A percentile compares a stretch with the other conserved stretches of the same genome.
These are phyloP conservation scores for Trichoderma gamsii DNA, from an alignment of 495 filamentous ascomycete species.

Conservation along the genomic window DNA sequence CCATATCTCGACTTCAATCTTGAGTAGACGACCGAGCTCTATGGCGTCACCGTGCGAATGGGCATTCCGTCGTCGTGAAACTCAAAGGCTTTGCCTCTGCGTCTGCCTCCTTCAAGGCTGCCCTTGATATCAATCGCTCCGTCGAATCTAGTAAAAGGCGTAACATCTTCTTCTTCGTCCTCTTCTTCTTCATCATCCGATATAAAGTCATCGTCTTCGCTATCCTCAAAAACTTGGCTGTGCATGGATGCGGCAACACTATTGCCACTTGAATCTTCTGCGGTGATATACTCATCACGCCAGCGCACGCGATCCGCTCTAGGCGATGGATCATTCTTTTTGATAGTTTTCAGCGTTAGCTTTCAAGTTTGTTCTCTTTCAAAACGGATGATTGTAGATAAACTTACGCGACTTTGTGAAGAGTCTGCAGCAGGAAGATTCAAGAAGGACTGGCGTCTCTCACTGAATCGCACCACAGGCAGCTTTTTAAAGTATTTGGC, in stretches of 20 bases:
- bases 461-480: background rate
- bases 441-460: background rate
- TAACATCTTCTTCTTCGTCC: background rate
- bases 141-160: background rate
- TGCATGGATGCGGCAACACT: background rate
- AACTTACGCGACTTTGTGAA: background rate
- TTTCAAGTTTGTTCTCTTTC: background rate
- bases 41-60: background rate
- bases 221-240: constrained; percentile 1
- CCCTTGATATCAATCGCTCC: background rate
- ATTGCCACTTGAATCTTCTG: background rate
- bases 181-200: background rate
- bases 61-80: constrained; percentile 6
- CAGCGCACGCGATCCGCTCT: background rate
- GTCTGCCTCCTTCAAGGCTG: background rate
- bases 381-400: background rate
- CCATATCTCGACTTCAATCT: background rate
- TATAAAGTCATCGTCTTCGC: background rate
- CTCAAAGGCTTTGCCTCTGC: background rate
- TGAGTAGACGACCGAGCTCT: background rate
- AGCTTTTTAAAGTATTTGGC: background rate
- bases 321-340: background rate
- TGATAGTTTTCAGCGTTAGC: background rate
- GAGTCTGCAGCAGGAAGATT: background rate
- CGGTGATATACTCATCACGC: background rate